These are phyloP conservation scores for Incumbomyces lentus DNA, from an alignment of 2,329 filamentous ascomycete species.

Conservation along the genomic window DNA sequence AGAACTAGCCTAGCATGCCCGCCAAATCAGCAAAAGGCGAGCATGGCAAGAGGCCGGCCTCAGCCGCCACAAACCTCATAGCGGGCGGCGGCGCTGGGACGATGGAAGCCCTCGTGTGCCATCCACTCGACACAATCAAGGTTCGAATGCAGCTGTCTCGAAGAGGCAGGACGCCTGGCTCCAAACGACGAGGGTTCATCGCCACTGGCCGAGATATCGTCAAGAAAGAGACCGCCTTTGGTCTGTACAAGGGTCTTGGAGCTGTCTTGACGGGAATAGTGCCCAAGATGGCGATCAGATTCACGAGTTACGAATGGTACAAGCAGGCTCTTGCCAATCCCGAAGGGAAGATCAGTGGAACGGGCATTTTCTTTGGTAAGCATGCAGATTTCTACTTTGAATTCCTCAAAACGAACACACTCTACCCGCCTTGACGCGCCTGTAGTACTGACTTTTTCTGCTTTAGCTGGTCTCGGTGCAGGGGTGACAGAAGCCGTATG, in stretches of 20 bases:
- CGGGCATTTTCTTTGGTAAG: constrained; percentile 61
- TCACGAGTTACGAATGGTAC: constrained; percentile 93
- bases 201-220: constrained; percentile 79
- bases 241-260: constrained; percentile 95
- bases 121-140: constrained; percentile 96
- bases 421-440: too few species aligned
- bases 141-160: constrained; percentile 97
- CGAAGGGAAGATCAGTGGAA: constrained; percentile 58
- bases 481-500: constrained; percentile 94
- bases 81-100: constrained; percentile 95
- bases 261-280: constrained; percentile 93
- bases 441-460: constrained; percentile 11
- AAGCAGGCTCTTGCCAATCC: constrained; percentile 69
- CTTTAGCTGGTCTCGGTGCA: constrained; percentile 69
- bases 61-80: constrained; percentile 87
- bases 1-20: constrained; percentile 40
- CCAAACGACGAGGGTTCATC: constrained; percentile 76
- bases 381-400: too few species aligned
- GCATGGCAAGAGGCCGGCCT: constrained; percentile 64
- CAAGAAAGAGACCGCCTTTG: constrained; percentile 78
- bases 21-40: constrained; percentile 48
- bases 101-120: constrained; percentile 97
- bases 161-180: constrained; percentile 69
- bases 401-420: too few species aligned
- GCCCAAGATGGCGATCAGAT: constrained; percentile 98